These are phyloP conservation scores for Pseudevernia furfuracea DNA, from an alignment of 495 filamentous ascomycete genomes.

Conservation along the genomic window DNA sequence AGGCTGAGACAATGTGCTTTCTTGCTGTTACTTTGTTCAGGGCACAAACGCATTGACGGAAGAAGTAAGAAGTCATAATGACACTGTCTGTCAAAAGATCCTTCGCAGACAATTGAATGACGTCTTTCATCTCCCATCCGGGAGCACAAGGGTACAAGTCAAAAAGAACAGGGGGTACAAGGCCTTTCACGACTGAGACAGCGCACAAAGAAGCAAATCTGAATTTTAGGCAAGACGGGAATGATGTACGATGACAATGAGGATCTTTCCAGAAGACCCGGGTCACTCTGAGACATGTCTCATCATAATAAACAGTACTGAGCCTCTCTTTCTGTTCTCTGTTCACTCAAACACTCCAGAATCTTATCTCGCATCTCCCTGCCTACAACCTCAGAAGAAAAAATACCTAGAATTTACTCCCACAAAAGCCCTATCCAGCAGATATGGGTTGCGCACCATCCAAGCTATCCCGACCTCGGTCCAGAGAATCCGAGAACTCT, in stretches of 20 bases:
- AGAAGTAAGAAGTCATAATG: not conserved
- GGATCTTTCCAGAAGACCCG: not conserved
- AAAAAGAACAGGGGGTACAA: not conserved
- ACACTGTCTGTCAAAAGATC: not conserved
- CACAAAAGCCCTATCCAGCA: not conserved
- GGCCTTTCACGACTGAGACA: not conserved
- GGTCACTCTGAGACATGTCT: not conserved
- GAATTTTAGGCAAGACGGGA: too few relatives aligned
- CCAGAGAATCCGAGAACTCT: not conserved
- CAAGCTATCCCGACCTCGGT: not conserved
- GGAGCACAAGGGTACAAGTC: not conserved
- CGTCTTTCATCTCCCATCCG: not conserved
- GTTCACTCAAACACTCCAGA: not conserved
- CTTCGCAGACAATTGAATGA: not conserved
- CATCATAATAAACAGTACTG: not conserved
- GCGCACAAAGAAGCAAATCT: not conserved
- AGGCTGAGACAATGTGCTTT: not conserved
- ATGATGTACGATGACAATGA: not conserved
- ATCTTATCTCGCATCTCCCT: not conserved
- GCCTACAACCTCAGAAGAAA: not conserved
- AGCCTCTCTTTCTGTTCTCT: not conserved
- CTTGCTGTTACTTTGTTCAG: not conserved
- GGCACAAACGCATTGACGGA: not conserved
- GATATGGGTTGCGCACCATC: not conserved
- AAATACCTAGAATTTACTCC: not conserved